Evolutionary conservation across 2,329 filamentous ascomycete genomes (phyloP), one percentile per base, ranked within the genome.

Genomic region (Trichoderma polysporum): DNA sequence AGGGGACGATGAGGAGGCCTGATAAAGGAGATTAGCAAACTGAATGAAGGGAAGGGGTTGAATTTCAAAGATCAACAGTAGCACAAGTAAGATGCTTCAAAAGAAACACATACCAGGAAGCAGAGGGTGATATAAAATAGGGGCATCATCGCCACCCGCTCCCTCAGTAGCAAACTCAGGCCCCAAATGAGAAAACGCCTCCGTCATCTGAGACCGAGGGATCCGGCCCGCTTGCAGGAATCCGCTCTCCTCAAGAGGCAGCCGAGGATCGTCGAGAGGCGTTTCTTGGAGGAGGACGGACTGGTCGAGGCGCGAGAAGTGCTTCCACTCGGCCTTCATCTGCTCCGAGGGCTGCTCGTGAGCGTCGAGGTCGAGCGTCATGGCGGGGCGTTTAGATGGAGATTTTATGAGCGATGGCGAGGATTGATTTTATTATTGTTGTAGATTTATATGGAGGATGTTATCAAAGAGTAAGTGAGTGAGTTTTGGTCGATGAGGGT

Each of bases 1-100:
- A 85, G 13, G 94, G 94, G 2, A 94, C 80, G 61, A 98, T 85
- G 66, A 91, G 84, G 10, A 99, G 87, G 69, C 94, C 94, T 96
- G 17, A 4, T 12, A 19, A 35, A 31, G 45, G 52, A n/a, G n/a
- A 29, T 62, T 39, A 60, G 27, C 54, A 31, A 9, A n/a, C 31
- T 57, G n/a, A 8, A 31, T 39, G 13, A 27, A 10, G n/a, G n/a
- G n/a, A n/a, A n/a, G n/a, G n/a, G n/a, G n/a, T n/a, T n/a, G n/a
- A n/a, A n/a, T n/a, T n/a, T n/a, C n/a, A n/a, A n/a, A n/a, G n/a
- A n/a, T n/a, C n/a, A n/a, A n/a, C n/a, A n/a, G n/a, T n/a, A n/a
- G n/a, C n/a, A n/a, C n/a, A n/a, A n/a, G n/a, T n/a, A n/a, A n/a
- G n/a, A n/a, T n/a, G n/a, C n/a, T n/a, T n/a, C n/a, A n/a, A n/a